Percentiles rank a stretch among this genome's conserved stretches.
These are phyloP conservation scores for Penicillium sp. DNA, from an alignment of 2,329 filamentous ascomycete genomes.

Conservation along the genomic window DNA sequence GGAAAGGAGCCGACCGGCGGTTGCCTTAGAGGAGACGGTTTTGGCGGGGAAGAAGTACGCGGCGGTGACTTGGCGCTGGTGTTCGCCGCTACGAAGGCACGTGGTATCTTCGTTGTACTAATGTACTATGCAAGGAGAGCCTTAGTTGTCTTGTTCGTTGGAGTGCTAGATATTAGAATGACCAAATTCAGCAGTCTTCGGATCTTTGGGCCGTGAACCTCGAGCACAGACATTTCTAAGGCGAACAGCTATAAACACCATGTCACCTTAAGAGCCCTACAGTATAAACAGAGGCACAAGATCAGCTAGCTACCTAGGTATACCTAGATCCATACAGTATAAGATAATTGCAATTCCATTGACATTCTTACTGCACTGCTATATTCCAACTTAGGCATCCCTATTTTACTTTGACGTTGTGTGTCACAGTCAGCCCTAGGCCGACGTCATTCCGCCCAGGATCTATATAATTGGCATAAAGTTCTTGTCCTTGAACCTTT, in stretches of 20 bases:
- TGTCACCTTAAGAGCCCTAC: background rate
- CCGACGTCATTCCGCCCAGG: slow-evolving; percentile 19
- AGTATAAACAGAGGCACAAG: background rate
- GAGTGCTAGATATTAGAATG: background rate
- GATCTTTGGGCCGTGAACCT: background rate
- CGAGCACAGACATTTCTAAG: background rate
- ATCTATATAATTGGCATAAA: slow-evolving; percentile 10
- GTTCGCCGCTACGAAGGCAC: slow-evolving; percentile 13
- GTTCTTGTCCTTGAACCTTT: background rate
- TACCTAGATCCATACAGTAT: background rate
- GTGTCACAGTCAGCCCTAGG: background rate
- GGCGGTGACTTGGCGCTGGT: slow-evolving; percentile 12
- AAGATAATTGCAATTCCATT: background rate
- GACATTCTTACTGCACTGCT: background rate
- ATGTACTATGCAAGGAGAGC: slow-evolving; percentile 15
- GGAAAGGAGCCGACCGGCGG: slow-evolving; percentile 24
- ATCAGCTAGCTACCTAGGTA: background rate
- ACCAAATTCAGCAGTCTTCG: background rate
- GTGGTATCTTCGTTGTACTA: slow-evolving; percentile 19
- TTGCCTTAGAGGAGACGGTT: slow-evolving; percentile 20
- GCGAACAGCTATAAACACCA: background rate
- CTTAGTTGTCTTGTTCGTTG: background rate
- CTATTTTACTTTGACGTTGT: background rate
- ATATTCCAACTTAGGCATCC: background rate
- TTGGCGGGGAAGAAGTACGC: slow-evolving; percentile 17